Base-by-base conservation (phyloP, 2,329 filamentous ascomycete genomes). In the Cadophora sp. region DNA sequence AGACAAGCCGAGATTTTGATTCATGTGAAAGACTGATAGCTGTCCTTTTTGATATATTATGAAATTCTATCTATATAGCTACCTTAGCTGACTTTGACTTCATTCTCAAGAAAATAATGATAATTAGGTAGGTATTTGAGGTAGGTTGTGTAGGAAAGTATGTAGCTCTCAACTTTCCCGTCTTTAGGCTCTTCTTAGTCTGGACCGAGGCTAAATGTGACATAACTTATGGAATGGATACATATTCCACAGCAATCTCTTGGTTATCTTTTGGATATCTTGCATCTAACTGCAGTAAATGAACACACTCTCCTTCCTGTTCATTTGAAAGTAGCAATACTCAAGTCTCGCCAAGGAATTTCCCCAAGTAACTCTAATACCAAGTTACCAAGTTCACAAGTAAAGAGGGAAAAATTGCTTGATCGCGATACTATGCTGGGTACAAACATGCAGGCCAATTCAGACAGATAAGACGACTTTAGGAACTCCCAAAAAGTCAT, bases 371-470 rank as follows among this genome's bases (percentile, higher is more conserved):
- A 13, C 43, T 13, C 16, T n/a, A n/a, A n/a, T n/a, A n/a, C 43
- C 13, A 13, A 5, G 11, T 48, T n/a, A n/a, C n/a, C 20, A 20
- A 48, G 13, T n/a, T 13, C n/a, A 13, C 9, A 13, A 41, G 59
- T 11, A 48, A 58, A 65, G 48, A 68, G 20, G 33, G 58, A 71
- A 59, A 68, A 69, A 72, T 68, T 69, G 72, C 72, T 75, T 75
- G 67, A 73, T 75, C 73, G 70, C 72, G 68, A 73, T 70, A 75
- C 71, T 74, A 75, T 76, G 73, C 72, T 71, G 66, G 59, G 65
- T 73, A 74, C 72, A 76, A 73, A 74, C 50, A 73, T 70, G 69
- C 69, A 71, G 70, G 70, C 68, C 56, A 62, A 59, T 72, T 67
- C 59, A 68, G 68, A 68, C 56, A 66, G 47, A 68, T 50, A 62